These are phyloP conservation scores for Phytophthora vignae DNA, from an alignment of 352 stramenopile genomes.

Conservation along the genomic window DNA sequence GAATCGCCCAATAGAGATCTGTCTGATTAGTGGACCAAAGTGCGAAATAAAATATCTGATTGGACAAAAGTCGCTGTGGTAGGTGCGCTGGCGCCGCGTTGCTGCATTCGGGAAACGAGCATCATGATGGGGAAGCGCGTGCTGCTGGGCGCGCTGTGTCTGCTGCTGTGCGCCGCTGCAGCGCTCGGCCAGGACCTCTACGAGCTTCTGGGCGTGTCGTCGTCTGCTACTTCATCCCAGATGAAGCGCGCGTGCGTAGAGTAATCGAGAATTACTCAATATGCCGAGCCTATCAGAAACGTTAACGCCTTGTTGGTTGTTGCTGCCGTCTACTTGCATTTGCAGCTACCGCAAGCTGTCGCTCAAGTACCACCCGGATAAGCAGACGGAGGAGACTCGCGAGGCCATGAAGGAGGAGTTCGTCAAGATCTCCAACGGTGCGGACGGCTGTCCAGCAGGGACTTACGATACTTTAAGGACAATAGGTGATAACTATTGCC, in stretches of 20 bases:
- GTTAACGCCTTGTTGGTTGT: constrained; percentile 8
- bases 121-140: constrained; percentile 32
- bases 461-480: neutral
- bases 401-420: constrained; percentile 75
- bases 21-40: neutral
- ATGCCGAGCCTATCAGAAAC: neutral
- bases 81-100: constrained; percentile 9
- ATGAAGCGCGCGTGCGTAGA: constrained; percentile 78
- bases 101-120: constrained; percentile 17
- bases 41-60: constrained; percentile 10
- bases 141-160: constrained; percentile 47
- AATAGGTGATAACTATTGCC: constrained; percentile 1
- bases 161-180: constrained; percentile 50
- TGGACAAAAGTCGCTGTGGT: constrained; percentile 19
- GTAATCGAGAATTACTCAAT: neutral
- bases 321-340: neutral
- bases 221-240: constrained; percentile 57
- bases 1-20: constrained; percentile 23
- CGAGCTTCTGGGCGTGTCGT: constrained; percentile 69
- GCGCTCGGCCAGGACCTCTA: constrained; percentile 69
- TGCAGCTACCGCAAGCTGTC: constrained; percentile 91
- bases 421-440: constrained; percentile 84
- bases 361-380: constrained; percentile 96
- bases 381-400: constrained; percentile 80
- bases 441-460: neutral